Base-by-base conservation (phyloP, 495 filamentous ascomycete species). In the Podospora comata region DNA sequence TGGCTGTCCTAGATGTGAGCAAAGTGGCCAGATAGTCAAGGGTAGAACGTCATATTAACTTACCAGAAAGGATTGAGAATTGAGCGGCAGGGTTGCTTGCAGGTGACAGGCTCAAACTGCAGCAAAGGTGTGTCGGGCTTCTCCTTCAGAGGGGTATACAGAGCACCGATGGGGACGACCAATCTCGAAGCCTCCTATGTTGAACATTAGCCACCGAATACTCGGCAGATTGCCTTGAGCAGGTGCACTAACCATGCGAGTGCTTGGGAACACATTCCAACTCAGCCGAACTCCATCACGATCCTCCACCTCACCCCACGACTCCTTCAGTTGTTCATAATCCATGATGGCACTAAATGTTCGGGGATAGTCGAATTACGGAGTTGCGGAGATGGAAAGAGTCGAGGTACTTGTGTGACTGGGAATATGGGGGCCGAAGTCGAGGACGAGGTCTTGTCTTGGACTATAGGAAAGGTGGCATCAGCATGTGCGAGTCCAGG, bases 241-340 rank as follows among this genome's bases (percentile, higher is more conserved):
- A 20, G 65, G 28, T 48, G 28, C 34, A 27, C 69, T 34, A 20
- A 95, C 92, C 91, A 99, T 97, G 76, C 96, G 94, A 77, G 94
- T 92, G 84, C 94, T 97, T 67, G 96, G 96, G 79, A 99, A 97
- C 53, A 96, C 96, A 77, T 99, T 99, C 96, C 96, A 99, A 80
- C 95, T 97, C 66, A 99, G 87, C 74, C 96, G 88, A 76, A 98
- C 86, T 65, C 96, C 96, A 90, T 99, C 96, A 60, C 93, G 88
- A 71, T 99, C 96, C 83, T 99, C 96, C 67, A 96, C 88, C 79
- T 96, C 93, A 73, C 91, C 91, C 96, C 96, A 99, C 83, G 93
- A 90, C 80, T 98, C 96, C 83, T 99, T 99, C 72, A 97, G 74
- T 32, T 80, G 77, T 70, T 87, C 85, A 73, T 85, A 84, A 70